Conservation (phyloP, 345 rosid species). For the Camelina sativa region DNA sequence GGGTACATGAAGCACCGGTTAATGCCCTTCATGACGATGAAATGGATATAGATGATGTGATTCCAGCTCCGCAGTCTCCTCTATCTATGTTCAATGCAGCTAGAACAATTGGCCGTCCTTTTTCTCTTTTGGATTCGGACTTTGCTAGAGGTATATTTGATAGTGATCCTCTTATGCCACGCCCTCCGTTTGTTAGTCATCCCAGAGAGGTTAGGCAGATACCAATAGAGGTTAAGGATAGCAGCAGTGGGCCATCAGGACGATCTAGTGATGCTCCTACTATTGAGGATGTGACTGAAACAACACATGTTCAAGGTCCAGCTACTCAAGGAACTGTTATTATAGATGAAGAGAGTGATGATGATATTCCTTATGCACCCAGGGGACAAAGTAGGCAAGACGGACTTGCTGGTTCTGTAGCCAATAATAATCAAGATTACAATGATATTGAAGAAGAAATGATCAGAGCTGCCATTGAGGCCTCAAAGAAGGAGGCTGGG, state of each 20-base stretch:
- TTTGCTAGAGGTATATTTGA: constrained; percentile 52
- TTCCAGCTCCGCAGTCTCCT: constrained; percentile 52
- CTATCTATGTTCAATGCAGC: constrained; percentile 48
- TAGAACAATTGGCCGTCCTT: constrained; percentile 43
- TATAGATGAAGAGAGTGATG: constrained; percentile 68
- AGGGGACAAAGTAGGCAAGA: constrained; percentile 42
- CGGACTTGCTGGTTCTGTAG: constrained; percentile 53
- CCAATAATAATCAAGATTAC: constrained; percentile 57
- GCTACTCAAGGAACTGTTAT: constrained; percentile 59
- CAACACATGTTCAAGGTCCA: constrained; percentile 54
- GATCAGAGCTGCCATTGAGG: constrained; percentile 98
- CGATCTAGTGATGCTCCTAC: constrained; percentile 62
- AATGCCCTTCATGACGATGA: constrained; percentile 58
- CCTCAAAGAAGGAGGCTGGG: constrained; percentile 79
- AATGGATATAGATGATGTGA: constrained; percentile 89
- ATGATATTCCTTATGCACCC: constrained; percentile 49
- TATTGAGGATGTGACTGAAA: constrained; percentile 79
- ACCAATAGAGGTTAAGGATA: constrained; percentile 85
- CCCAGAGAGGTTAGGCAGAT: constrained; percentile 89
- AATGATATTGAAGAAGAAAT: constrained; percentile 98
- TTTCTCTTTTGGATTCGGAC: constrained; percentile 57
- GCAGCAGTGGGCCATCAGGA: constrained; percentile 52
- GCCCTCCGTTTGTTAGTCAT: constrained; percentile 68
- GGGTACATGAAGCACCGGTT: constrained; percentile 46
- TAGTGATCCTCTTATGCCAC: constrained; percentile 52